Percentiles rank a stretch among this genome's conserved stretches.
phyloP scores from a whole-genome alignment of 1,284 basidiomycete species.

The Irpex rosettiformis region DNA sequence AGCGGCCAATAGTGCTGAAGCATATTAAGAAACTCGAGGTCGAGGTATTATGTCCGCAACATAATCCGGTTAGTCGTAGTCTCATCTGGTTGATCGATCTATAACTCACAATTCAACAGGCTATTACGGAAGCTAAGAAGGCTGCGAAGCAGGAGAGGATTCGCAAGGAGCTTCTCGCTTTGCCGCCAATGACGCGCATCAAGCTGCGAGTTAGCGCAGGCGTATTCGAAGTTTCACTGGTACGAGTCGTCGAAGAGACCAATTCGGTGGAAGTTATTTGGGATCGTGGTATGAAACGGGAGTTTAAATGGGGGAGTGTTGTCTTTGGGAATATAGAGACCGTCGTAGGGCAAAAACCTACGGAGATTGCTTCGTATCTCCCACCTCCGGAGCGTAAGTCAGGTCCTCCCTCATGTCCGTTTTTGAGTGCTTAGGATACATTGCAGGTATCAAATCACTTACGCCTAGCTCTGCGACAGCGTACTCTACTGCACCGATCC shows the following conservation, averaged over 20 bases:
- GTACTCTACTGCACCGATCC: no score
- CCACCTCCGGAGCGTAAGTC: conserved; percentile 26
- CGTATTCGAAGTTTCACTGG: conserved; percentile 75
- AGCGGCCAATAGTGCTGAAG: conserved; percentile 48
- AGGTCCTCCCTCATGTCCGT: no score
- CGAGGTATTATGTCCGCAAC: conserved; percentile 73
- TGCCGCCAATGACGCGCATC: conserved; percentile 69
- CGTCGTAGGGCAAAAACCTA: conserved; percentile 60
- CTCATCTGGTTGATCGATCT: conserved; percentile 5
- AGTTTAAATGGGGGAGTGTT: conserved; percentile 79
- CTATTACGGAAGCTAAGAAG: conserved; percentile 67
- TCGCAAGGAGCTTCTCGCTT: conserved; percentile 59
- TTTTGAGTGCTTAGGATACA: no score
- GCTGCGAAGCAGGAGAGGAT: conserved; percentile 65
- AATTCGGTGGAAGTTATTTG: conserved; percentile 76
- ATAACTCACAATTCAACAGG: conserved; percentile 36
- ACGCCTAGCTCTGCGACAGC: no score
- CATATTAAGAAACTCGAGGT: conserved; percentile 68
- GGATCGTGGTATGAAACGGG: conserved; percentile 65
- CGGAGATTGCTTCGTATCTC: conserved; percentile 35
- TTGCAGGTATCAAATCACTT: no score
- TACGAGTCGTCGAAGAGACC: conserved; percentile 65
- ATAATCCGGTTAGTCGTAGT: conserved; percentile 69
- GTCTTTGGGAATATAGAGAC: conserved; percentile 52
- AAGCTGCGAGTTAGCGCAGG: conserved; percentile 78